These are phyloP conservation scores for Gonium pectorale DNA, from an alignment of 139 green algal species.

Conservation along the genomic window DNA sequence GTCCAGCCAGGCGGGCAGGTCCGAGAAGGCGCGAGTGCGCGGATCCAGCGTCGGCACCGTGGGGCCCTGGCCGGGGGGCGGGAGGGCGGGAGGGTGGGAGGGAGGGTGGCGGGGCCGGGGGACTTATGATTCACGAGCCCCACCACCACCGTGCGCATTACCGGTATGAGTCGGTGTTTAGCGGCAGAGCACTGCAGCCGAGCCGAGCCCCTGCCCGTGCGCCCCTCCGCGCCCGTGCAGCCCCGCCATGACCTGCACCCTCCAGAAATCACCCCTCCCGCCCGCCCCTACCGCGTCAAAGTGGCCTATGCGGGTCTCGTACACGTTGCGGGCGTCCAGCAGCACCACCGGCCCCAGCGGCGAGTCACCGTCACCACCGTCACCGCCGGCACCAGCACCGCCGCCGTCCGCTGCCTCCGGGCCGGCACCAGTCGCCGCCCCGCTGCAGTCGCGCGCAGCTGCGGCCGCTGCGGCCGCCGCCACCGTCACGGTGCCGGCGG, in stretches of 20 bases:
- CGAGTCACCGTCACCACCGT: background rate
- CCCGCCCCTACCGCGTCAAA: conserved; percentile 41
- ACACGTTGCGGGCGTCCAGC: conserved; percentile 83
- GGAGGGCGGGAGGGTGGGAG: background rate
- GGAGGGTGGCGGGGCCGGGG: too few species aligned
- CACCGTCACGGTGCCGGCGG: background rate
- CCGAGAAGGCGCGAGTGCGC: conserved; percentile 72
- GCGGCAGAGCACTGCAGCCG: too few species aligned
- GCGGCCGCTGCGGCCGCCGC: background rate
- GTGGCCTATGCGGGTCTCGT: conserved; percentile 82
- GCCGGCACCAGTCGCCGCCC: background rate
- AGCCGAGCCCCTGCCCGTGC: too few species aligned
- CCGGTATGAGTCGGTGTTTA: too few species aligned
- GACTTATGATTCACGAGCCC: too few species aligned
- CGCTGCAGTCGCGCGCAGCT: background rate
- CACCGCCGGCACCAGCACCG: background rate
- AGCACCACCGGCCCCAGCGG: conserved; percentile 62
- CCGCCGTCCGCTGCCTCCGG: background rate
- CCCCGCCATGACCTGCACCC: too few species aligned
- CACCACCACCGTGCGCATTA: too few species aligned
- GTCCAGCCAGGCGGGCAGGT: conserved; percentile 84
- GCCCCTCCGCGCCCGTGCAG: too few species aligned
- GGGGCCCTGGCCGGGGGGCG: conserved; percentile 2
- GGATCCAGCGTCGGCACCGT: conserved; percentile 67
- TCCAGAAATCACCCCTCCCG: too few species aligned